phyloP scores from a whole-genome alignment of 106 monocot species.

The Dendrobium officinale region DNA sequence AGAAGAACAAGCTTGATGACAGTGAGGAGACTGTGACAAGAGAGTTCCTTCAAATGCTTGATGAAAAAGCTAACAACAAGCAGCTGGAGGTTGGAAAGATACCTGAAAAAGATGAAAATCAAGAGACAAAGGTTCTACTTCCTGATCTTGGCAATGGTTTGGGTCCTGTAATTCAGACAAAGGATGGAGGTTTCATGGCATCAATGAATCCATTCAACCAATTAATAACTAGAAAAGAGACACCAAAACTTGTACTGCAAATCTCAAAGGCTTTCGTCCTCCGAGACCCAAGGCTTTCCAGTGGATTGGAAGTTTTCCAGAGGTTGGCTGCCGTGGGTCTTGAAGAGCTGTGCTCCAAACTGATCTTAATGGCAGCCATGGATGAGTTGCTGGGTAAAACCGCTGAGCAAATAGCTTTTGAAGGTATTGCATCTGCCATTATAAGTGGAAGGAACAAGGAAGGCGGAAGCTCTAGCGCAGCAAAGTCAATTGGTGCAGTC shows the following conservation, averaged over 20 bases:
- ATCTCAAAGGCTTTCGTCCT: conserved; percentile 59
- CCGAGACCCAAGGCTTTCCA: conserved; percentile 14
- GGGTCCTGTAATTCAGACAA: conserved; percentile 59
- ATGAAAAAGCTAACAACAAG: conserved; percentile 19
- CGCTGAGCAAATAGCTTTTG: conserved; percentile 62
- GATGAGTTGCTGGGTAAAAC: conserved; percentile 68
- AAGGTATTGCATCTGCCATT: conserved; percentile 64
- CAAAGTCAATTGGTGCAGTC: conserved; percentile 31
- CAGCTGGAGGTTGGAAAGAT: not conserved
- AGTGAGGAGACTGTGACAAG: conserved; percentile 57
- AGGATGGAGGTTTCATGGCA: conserved; percentile 63
- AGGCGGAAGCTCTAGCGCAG: conserved; percentile 52
- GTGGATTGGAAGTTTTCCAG: conserved; percentile 58
- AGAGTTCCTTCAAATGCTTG: conserved; percentile 69
- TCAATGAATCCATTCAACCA: conserved; percentile 51
- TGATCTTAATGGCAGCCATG: conserved; percentile 36
- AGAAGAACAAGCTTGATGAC: conserved; percentile 22
- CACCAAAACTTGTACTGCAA: conserved; percentile 66
- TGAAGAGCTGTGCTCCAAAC: conserved; percentile 24
- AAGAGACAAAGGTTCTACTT: conserved; percentile 14
- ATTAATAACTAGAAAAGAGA: conserved; percentile 24
- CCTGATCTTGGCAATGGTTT: conserved; percentile 55
- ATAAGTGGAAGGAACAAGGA: conserved; percentile 56
- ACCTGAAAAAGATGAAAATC: not conserved
- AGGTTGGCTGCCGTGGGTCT: conserved; percentile 45